phyloP scores from a whole-genome alignment of 495 filamentous ascomycete species.

The Podospora bellae-mahoneyi region DNA sequence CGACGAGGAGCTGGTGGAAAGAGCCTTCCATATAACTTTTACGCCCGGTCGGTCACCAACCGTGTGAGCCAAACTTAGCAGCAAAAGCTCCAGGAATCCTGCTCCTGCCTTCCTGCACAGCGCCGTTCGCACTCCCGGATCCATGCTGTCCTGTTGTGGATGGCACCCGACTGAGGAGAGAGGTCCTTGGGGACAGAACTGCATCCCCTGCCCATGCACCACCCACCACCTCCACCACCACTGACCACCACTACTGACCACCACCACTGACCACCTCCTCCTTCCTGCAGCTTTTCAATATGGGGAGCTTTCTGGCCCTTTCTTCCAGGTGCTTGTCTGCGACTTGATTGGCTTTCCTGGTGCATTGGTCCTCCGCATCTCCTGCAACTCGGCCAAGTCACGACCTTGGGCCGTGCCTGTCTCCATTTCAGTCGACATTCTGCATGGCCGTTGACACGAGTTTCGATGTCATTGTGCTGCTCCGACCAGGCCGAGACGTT shows the following conservation, averaged over 20 bases:
- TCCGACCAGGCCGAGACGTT: neutral
- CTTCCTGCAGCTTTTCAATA: constrained; percentile 3
- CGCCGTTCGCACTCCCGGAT: constrained; percentile 2
- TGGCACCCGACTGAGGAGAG: constrained; percentile 1
- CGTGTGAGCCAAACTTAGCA: neutral
- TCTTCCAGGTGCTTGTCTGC: neutral
- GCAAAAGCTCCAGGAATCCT: neutral
- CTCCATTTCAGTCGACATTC: neutral
- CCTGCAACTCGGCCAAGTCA: neutral
- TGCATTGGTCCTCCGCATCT: neutral
- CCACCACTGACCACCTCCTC: neutral
- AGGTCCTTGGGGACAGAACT: constrained; percentile 1
- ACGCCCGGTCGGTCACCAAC: no score
- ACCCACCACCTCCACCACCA: neutral
- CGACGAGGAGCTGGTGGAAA: neutral
- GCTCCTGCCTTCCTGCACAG: neutral
- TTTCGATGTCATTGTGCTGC: neutral
- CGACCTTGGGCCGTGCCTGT: neutral
- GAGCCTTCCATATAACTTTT: neutral
- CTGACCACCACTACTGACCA: neutral
- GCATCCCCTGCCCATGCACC: neutral
- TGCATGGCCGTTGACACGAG: constrained; percentile 1
- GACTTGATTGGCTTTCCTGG: neutral
- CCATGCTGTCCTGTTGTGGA: constrained; percentile 2
- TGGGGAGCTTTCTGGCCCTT: constrained; percentile 4